phyloP scores from a whole-genome alignment of 2,329 filamentous ascomycete genomes.

The Raffaelea arxii region DNA sequence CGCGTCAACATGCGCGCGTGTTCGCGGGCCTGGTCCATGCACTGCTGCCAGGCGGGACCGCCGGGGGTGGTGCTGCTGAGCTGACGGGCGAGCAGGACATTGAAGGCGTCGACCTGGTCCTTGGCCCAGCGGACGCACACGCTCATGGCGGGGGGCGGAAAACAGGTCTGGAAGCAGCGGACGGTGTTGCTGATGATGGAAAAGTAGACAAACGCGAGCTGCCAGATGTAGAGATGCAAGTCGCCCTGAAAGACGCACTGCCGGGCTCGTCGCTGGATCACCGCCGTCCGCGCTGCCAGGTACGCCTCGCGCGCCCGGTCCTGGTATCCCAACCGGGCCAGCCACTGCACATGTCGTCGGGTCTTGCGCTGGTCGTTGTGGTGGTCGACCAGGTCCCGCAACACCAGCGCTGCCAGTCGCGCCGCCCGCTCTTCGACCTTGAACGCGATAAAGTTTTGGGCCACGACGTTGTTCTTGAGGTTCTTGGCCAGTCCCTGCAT shows the following conservation, averaged over 20 bases:
- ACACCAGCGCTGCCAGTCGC: conserved; percentile 66
- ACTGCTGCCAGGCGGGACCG: conserved; percentile 70
- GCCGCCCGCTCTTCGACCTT: conserved; percentile 81
- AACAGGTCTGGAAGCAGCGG: conserved; percentile 76
- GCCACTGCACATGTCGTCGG: conserved; percentile 72
- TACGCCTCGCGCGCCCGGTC: conserved; percentile 83
- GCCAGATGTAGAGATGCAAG: conserved; percentile 86
- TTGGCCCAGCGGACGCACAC: conserved; percentile 99
- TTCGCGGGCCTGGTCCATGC: conserved; percentile 69
- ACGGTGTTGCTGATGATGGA: conserved; percentile 90
- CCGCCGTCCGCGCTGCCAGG: conserved; percentile 64
- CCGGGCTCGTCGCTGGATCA: conserved; percentile 72
- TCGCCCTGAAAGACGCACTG: conserved; percentile 95
- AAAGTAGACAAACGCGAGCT: conserved; percentile 93
- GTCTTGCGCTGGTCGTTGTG: conserved; percentile 71
- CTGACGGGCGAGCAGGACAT: conserved; percentile 70
- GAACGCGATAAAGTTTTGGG: conserved; percentile 84
- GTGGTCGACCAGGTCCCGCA: conserved; percentile 66
- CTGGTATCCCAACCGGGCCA: conserved; percentile 80
- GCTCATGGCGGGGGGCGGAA: conserved; percentile 78
- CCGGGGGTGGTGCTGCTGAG: conserved; percentile 73
- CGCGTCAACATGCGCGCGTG: conserved; percentile 74
- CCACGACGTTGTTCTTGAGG: conserved; percentile 75
- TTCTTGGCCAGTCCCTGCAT: conserved; percentile 69
- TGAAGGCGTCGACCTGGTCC: conserved; percentile 85